A percentile compares a stretch with the other conserved stretches of the same genome.
phyloP scores from a whole-genome alignment of 2,329 filamentous ascomycete species.

The Sporothrix globosa region DNA sequence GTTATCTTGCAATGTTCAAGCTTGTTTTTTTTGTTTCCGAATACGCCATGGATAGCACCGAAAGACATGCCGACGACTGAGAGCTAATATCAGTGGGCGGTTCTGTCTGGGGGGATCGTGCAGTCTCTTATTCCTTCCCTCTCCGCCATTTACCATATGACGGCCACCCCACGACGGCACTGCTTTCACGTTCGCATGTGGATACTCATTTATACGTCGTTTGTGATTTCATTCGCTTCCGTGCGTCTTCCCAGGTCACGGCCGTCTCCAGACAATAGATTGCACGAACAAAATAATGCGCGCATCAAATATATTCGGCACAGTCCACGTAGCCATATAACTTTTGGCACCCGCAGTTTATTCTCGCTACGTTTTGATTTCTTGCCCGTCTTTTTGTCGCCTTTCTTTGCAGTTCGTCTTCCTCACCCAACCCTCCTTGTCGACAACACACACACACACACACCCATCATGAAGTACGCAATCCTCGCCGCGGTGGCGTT shows the following conservation, averaged over 20 bases:
- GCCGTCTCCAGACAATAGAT: neutral
- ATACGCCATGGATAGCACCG: neutral
- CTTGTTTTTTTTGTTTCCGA: slow-evolving; percentile 17
- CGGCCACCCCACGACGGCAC: neutral
- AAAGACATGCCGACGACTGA: neutral
- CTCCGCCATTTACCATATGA: neutral
- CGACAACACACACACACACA: no score
- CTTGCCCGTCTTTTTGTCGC: neutral
- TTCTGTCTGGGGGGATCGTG: no score
- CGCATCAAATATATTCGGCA: neutral
- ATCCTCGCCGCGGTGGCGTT: slow-evolving; percentile 34
- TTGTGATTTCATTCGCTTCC: neutral
- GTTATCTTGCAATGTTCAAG: neutral
- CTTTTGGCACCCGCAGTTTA: neutral
- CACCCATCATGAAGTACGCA: slow-evolving; percentile 18
- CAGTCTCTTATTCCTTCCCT: neutral
- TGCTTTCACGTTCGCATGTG: neutral
- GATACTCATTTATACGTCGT: neutral
- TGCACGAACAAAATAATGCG: neutral
- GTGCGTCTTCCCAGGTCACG: slow-evolving; percentile 20
- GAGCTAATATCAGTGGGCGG: no score
- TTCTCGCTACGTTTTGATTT: neutral
- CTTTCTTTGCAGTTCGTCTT: neutral
- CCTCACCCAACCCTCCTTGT: neutral
- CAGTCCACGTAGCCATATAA: slow-evolving; percentile 12